phyloP scores from a whole-genome alignment of 352 stramenopile genomes.

The Phytophthora citricola region DNA sequence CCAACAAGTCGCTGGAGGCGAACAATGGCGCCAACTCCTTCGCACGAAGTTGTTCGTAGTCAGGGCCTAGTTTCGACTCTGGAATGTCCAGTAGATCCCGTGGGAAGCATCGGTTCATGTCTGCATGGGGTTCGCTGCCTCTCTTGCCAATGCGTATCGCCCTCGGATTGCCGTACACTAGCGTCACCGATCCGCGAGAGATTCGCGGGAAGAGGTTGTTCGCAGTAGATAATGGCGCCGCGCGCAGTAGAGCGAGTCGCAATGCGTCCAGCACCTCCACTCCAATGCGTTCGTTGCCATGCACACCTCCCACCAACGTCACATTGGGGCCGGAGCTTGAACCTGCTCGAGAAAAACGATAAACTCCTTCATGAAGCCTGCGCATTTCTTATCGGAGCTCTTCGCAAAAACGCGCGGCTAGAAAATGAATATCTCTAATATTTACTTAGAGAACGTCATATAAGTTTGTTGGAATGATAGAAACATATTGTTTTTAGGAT shows the following conservation, averaged over 20 bases:
- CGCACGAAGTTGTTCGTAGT: conserved; percentile 65
- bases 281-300: conserved; percentile 82
- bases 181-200: conserved; percentile 46
- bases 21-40: conserved; percentile 64
- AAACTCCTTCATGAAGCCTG: conserved; percentile 52
- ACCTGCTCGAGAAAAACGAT: conserved; percentile 43
- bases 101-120: conserved; percentile 79
- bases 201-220: conserved; percentile 38
- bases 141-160: conserved; percentile 62
- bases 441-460: not conserved
- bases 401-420: conserved; percentile 3
- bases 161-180: conserved; percentile 71
- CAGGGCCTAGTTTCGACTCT: not conserved
- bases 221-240: conserved; percentile 21
- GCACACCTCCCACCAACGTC: conserved; percentile 69
- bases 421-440: not conserved
- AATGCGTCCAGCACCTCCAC: conserved; percentile 67
- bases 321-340: conserved; percentile 44
- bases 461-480: conserved; percentile 17
- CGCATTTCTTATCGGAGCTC: conserved; percentile 4
- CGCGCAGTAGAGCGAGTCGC: conserved; percentile 50
- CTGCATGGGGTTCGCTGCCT: conserved; percentile 53
- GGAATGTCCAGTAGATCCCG: conserved; percentile 34
- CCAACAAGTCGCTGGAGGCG: conserved; percentile 57
- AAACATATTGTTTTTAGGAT: not conserved